phyloP scores from a whole-genome alignment of 148 eudicot genomes.

The Pouteria glomerata region DNA sequence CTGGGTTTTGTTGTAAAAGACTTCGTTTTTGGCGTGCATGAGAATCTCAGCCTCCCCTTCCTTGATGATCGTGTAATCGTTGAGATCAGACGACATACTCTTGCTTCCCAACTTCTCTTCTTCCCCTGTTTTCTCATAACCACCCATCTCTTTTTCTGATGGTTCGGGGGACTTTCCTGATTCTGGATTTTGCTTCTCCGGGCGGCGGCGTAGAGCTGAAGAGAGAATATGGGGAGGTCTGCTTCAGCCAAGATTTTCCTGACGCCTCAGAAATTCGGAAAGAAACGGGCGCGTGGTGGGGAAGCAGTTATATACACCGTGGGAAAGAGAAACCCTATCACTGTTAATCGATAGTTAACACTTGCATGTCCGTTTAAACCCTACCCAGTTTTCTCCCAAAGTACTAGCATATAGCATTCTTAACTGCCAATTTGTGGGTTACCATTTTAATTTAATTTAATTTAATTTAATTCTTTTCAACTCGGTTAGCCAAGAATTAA shows the following conservation, averaged over 20 bases:
- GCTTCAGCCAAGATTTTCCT: neutral
- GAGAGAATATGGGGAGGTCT: neutral
- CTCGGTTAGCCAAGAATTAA: no score
- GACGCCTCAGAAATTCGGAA: constrained; percentile 1
- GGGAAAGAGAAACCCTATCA: no score
- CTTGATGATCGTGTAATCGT: constrained; percentile 61
- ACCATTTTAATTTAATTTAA: no score
- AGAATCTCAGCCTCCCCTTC: constrained; percentile 99
- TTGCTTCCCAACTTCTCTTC: constrained; percentile 26
- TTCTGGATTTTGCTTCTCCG: neutral
- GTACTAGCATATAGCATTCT: no score
- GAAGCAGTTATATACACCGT: neutral
- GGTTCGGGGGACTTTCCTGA: neutral
- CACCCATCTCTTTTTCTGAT: constrained; percentile 36
- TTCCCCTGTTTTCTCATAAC: constrained; percentile 34
- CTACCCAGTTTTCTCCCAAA: no score
- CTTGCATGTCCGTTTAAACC: no score
- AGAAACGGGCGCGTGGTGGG: neutral
- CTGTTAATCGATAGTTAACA: no score
- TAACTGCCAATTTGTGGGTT: no score
- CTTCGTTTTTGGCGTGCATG: constrained; percentile 79
- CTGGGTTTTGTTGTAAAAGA: constrained; percentile 93
- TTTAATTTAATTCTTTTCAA: no score
- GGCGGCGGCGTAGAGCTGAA: constrained; percentile 5
- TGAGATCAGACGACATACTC: constrained; percentile 37